phyloP scores from a whole-genome alignment of 495 filamentous ascomycete species.

The Annulohypoxylon stygium region DNA sequence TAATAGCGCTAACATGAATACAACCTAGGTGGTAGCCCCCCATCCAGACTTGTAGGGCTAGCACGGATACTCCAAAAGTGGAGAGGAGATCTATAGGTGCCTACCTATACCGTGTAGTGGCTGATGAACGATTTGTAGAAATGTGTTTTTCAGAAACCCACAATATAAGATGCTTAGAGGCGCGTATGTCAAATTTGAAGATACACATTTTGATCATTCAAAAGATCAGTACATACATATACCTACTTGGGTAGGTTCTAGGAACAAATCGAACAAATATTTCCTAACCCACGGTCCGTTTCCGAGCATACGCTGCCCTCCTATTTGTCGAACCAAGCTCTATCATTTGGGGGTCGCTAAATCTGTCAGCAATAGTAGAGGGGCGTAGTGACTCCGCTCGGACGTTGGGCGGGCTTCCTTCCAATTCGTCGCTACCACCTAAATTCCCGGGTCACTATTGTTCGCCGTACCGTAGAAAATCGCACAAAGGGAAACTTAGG shows the following conservation, averaged over 20 bases:
- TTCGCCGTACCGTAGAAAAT: background rate
- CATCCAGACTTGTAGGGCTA: background rate
- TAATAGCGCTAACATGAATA: background rate
- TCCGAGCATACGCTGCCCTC: background rate
- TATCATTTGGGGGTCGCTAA: background rate
- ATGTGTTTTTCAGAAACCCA: background rate
- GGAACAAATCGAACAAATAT: background rate
- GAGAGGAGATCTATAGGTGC: background rate
- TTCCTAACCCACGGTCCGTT: background rate
- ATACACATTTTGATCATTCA: background rate
- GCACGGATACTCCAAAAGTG: background rate
- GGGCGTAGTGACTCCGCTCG: background rate
- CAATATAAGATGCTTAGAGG: background rate
- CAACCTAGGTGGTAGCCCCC: background rate
- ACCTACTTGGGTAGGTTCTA: background rate
- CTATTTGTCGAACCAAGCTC: background rate
- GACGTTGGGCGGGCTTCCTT: slow-evolving; percentile 5
- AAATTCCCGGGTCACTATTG: slow-evolving; percentile 8
- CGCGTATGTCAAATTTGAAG: background rate
- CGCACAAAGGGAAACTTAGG: background rate
- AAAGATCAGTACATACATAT: background rate
- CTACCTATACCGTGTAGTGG: background rate
- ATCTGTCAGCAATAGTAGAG: slow-evolving; percentile 6
- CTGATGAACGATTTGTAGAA: background rate
- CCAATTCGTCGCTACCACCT: slow-evolving; percentile 10